Evolutionary conservation across 805 yeast species (phyloP).

Genomic region (Dipodascopsis tothii): DNA sequence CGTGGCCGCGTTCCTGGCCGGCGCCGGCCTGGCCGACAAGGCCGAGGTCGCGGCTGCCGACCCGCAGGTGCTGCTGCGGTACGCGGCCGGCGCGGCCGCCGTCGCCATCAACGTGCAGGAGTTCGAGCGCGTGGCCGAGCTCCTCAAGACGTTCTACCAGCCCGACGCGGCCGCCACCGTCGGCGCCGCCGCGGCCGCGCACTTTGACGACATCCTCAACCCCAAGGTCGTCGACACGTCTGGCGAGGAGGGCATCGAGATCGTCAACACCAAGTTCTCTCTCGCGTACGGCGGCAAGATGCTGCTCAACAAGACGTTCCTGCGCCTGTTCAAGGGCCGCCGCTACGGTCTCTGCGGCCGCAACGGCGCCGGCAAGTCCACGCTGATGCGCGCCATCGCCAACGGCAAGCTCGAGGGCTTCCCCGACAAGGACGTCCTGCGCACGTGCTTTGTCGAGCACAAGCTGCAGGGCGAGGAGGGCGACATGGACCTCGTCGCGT

Average conservation of each 20-base stretch:
- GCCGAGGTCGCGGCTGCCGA: slow-evolving; percentile 38
- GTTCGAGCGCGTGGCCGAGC: slow-evolving; percentile 29
- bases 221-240: slow-evolving; percentile 15
- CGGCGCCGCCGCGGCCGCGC: slow-evolving; percentile 16
- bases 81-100: slow-evolving; percentile 28
- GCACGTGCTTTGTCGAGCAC: slow-evolving; percentile 96
- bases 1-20: slow-evolving; percentile 34
- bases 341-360: slow-evolving; percentile 97
- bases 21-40: slow-evolving; percentile 27
- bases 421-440: slow-evolving; percentile 78
- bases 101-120: slow-evolving; percentile 35
- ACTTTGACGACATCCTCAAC: slow-evolving; percentile 14
- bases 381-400: slow-evolving; percentile 92
- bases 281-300: slow-evolving; percentile 96
- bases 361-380: slow-evolving; percentile 98
- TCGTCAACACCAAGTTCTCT: slow-evolving; percentile 91
- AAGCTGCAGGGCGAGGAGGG: slow-evolving; percentile 92
- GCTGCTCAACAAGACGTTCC: slow-evolving; percentile 85
- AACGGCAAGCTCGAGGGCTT: slow-evolving; percentile 96
- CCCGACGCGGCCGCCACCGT: slow-evolving; percentile 24
- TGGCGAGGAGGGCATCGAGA: slow-evolving; percentile 56
- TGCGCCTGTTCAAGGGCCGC: slow-evolving; percentile 86
- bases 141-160: slow-evolving; percentile 45
- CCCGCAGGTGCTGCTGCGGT: slow-evolving; percentile 36
- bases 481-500: slow-evolving; percentile 76